phyloP scores from a whole-genome alignment of 2,329 filamentous ascomycete species.

The Arthrobotrys musiformis region DNA sequence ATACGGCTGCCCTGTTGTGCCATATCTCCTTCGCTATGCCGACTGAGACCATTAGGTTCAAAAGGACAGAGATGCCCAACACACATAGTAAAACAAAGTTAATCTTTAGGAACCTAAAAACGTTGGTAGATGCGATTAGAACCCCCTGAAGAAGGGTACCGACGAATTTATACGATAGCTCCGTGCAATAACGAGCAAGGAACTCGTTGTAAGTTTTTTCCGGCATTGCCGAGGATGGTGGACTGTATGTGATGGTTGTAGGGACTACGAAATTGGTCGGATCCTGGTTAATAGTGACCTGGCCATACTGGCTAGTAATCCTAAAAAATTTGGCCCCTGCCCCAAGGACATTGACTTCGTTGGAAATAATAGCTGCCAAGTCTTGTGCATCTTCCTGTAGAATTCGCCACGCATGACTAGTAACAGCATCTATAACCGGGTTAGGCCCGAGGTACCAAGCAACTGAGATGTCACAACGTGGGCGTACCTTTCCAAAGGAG shows the following conservation, averaged over 20 bases:
- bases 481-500: constrained; percentile 63
- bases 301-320: constrained; percentile 35
- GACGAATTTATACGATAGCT: neutral
- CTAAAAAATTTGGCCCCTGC: constrained; percentile 32
- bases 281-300: constrained; percentile 9
- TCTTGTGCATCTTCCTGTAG: constrained; percentile 45
- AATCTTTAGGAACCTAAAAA: constrained; percentile 14
- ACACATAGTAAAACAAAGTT: constrained; percentile 25
- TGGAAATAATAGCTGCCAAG: constrained; percentile 32
- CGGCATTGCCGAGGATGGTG: constrained; percentile 31
- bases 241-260: neutral
- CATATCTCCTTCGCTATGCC: constrained; percentile 32
- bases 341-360: constrained; percentile 30
- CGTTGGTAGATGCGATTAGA: neutral
- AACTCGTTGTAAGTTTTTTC: constrained; percentile 21
- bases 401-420: constrained; percentile 22
- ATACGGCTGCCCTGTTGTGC: constrained; percentile 39
- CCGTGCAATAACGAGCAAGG: neutral
- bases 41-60: constrained; percentile 32
- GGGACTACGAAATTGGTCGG: neutral
- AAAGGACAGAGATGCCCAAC: constrained; percentile 30
- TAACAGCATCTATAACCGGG: constrained; percentile 10
- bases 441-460: neutral
- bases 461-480: neutral
- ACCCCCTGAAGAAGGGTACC: neutral